Conservation (phyloP, 257 asterid species). For the Cinchona pubescens region DNA sequence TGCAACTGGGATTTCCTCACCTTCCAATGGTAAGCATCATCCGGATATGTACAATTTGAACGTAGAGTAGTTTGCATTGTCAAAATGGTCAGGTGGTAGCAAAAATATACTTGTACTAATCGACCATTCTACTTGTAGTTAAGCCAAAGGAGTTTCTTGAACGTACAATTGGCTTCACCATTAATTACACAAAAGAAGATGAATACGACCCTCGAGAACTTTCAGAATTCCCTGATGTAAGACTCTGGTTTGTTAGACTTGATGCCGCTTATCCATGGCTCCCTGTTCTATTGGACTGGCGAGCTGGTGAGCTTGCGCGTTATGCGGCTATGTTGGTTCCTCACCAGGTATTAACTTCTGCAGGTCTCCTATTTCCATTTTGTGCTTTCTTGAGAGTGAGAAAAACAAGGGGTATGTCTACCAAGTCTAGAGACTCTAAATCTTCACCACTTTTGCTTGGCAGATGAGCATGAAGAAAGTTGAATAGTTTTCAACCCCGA, state of each 20-base stretch:
- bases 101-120: neutral
- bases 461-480: constrained; percentile 81
- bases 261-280: constrained; percentile 84
- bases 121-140: constrained; percentile 27
- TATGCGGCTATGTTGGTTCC: constrained; percentile 90
- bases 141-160: constrained; percentile 59
- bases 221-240: constrained; percentile 77
- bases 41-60: neutral
- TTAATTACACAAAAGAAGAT: constrained; percentile 63
- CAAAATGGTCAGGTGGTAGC: neutral
- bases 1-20: constrained; percentile 51
- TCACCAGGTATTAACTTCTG: constrained; percentile 58
- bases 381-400: neutral
- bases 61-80: neutral
- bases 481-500: constrained; percentile 88
- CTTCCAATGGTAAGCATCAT: constrained; percentile 37
- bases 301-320: constrained; percentile 93
- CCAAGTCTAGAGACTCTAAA: too few species aligned
- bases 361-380: neutral
- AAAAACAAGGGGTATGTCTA: too few species aligned
- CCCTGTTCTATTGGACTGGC: constrained; percentile 80
- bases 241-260: constrained; percentile 77
- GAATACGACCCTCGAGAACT: constrained; percentile 67
- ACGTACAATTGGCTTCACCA: constrained; percentile 70
- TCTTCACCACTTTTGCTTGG: too few species aligned